A percentile compares a stretch with the other conserved stretches of the same genome.
These are phyloP conservation scores for Vaccinium vitisidaea DNA, from an alignment of 148 eudicot species.

Conservation along the genomic window DNA sequence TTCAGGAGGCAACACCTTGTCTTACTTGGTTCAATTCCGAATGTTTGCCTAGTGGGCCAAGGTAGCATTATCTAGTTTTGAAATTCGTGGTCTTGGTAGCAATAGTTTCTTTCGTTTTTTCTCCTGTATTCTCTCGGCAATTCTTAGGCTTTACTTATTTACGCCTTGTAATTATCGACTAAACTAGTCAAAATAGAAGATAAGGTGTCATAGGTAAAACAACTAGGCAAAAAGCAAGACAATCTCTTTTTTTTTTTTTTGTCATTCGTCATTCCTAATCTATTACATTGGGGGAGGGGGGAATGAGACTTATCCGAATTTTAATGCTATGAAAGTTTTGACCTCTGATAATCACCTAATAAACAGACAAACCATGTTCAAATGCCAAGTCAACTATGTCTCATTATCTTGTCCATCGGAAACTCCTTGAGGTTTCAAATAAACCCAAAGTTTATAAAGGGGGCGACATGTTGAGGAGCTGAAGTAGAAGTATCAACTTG, in stretches of 20 bases:
- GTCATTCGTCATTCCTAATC: too few species aligned
- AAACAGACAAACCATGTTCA: neutral
- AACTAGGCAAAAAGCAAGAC: neutral
- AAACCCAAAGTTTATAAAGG: neutral
- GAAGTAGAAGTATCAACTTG: neutral
- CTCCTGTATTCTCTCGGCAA: neutral
- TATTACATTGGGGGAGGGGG: too few species aligned
- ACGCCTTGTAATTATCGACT: neutral
- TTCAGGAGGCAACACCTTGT: neutral
- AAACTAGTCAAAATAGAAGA: neutral
- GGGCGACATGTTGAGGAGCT: neutral
- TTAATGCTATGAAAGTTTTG: neutral
- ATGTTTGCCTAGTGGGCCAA: neutral
- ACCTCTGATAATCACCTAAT: neutral
- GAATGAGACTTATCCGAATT: neutral
- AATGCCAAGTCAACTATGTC: neutral
- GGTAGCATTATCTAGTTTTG: neutral
- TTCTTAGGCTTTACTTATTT: neutral
- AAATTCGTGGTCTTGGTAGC: neutral
- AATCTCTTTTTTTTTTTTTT: neutral
- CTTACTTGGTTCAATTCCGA: neutral
- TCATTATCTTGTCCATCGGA: neutral
- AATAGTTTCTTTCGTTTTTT: neutral
- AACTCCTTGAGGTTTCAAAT: neutral
- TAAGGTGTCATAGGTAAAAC: neutral